A percentile compares a stretch with the other conserved stretches of the same genome.
Conservation (phyloP, 2,329 filamentous ascomycete genomes). For the Cladophialophora immunda region DNA sequence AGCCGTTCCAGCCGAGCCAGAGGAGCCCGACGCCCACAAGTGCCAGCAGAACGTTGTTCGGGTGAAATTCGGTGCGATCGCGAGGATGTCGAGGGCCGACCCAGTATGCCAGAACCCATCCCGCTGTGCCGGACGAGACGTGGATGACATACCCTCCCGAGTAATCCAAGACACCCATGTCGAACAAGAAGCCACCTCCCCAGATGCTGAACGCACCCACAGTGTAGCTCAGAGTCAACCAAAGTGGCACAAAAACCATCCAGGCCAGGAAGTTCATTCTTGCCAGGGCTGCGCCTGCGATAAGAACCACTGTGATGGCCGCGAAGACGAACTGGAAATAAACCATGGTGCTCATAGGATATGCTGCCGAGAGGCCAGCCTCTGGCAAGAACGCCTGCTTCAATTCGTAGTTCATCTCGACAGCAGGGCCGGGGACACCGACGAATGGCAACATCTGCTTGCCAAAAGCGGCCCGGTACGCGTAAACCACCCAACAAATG, state of each 20-base stretch:
- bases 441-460: slow-evolving; percentile 60
- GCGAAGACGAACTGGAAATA: slow-evolving; percentile 65
- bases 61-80: slow-evolving; percentile 57
- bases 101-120: slow-evolving; percentile 58
- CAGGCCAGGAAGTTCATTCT: slow-evolving; percentile 62
- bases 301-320: slow-evolving; percentile 59
- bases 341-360: slow-evolving; percentile 59
- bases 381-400: slow-evolving; percentile 54
- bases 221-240: slow-evolving; percentile 58
- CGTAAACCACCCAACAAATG: slow-evolving; percentile 61
- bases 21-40: slow-evolving; percentile 60
- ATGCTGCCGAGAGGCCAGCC: slow-evolving; percentile 52
- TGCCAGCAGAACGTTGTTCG: slow-evolving; percentile 58
- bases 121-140: slow-evolving; percentile 61
- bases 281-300: slow-evolving; percentile 57
- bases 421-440: slow-evolving; percentile 56
- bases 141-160: slow-evolving; percentile 64
- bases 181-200: slow-evolving; percentile 57
- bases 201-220: slow-evolving; percentile 54
- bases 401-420: slow-evolving; percentile 56
- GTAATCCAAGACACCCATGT: slow-evolving; percentile 60
- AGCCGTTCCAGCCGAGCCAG: slow-evolving; percentile 64
- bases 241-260: slow-evolving; percentile 63
- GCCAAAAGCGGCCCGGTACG: slow-evolving; percentile 60
- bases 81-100: slow-evolving; percentile 56